Base-by-base conservation (phyloP, 2,329 filamentous ascomycete species). In the Hypoxylon sp. region DNA sequence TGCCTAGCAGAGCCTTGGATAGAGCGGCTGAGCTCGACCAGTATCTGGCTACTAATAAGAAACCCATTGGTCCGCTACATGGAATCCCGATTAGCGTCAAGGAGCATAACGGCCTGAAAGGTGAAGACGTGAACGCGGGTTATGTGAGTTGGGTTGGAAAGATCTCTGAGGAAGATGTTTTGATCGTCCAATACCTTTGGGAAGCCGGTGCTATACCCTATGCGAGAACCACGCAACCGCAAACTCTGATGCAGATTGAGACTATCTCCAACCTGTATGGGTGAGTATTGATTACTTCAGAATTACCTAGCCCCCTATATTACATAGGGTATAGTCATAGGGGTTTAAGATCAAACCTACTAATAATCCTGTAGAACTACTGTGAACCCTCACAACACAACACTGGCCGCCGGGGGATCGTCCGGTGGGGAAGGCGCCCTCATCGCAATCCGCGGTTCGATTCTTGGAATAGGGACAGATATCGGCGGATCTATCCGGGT, bases 381-480 rank as follows among this genome's bases (percentile, higher is more conserved):
- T 0, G 80, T 84, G 9, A 88, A 88, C 70, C 86, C 87, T 0
- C 82, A 81, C 74, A 88, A 89, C 73, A 80, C 78, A 1, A 80
- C 78, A 1, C 74, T 88, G 24, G 85, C 85, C 0, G 73, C 81
- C 17, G 87, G 87, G 5, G 87, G 87, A 1, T 85, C 83, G 3
- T 86, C 84, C 5, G 87, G 87, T 46, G 87, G 87, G 48, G 87
- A 89, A 76, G 86, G 86, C 1, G 86, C 87, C 0, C 75, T 89
- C 2, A 62, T 88, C 11, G 86, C 82, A 1, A 78, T 88, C 24
- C 77, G 82, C 22, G 86, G 86, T 9, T 86, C 83, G 11, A 81
- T 80, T 74, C 77, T 89, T 9, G 87, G 86, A 1, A 83, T 89
- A 51, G 87, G 85, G 0, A 84, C 83, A 4, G 85, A 87, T 70